Conservation (phyloP, 495 filamentous ascomycete genomes). For the Xylaria telfairii region DNA sequence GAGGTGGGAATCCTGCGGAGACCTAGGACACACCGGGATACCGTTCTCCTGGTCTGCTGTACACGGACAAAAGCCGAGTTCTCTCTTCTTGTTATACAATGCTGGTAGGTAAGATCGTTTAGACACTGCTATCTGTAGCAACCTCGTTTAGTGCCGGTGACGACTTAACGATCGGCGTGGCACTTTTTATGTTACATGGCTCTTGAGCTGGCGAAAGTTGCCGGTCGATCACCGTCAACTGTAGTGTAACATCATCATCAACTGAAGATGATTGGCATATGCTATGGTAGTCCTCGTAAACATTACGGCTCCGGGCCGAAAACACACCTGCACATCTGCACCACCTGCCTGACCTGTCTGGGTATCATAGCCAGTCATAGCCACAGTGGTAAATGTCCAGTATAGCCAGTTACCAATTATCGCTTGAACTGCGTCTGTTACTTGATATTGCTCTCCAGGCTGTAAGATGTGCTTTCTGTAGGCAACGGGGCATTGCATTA, state of each 20-base stretch:
- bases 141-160: conserved; percentile 8
- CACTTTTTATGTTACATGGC: conserved; percentile 7
- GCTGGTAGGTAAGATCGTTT: background rate
- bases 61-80: conserved; percentile 11
- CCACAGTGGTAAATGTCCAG: background rate
- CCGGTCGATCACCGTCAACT: conserved; percentile 18
- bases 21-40: background rate
- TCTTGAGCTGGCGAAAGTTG: background rate
- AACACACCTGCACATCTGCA: background rate
- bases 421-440: background rate
- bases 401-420: background rate
- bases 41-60: conserved; percentile 15
- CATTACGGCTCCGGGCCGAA: conserved; percentile 19
- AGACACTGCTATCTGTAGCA: conserved; percentile 11
- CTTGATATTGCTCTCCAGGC: background rate
- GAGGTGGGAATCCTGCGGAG: conserved; percentile 28
- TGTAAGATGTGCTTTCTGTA: background rate
- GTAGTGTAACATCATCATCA: background rate
- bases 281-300: conserved; percentile 3
- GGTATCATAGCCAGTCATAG: background rate
- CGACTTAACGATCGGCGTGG: background rate
- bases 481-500: background rate
- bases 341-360: background rate
- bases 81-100: background rate
- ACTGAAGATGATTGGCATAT: background rate